phyloP scores from a whole-genome alignment of 768 basidiomycete genomes.

The Macrolepiota albuminosa region DNA sequence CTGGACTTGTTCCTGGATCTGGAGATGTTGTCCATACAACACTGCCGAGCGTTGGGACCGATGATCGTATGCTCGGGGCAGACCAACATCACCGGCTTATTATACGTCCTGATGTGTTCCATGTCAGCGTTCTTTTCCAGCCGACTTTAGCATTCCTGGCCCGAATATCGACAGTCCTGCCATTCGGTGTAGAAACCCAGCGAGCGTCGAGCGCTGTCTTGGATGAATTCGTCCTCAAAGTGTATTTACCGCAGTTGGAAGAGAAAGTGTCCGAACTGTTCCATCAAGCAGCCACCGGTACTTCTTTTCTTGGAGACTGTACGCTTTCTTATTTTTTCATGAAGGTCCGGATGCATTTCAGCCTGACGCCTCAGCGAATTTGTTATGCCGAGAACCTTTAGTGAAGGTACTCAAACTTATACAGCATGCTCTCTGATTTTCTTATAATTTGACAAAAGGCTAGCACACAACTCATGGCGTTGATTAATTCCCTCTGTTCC shows the following conservation, averaged over 20 bases:
- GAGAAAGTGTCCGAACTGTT: slow-evolving; percentile 88
- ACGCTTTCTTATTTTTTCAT: background rate
- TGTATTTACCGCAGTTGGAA: slow-evolving; percentile 92
- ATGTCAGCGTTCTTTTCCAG: slow-evolving; percentile 91
- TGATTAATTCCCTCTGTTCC: slow-evolving; percentile 87
- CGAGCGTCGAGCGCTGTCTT: slow-evolving; percentile 67
- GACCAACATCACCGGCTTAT: slow-evolving; percentile 83
- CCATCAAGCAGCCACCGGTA: slow-evolving; percentile 79
- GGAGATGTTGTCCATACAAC: slow-evolving; percentile 63
- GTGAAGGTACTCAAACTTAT: slow-evolving; percentile 53
- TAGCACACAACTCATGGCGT: slow-evolving; percentile 76
- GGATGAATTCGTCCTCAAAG: slow-evolving; percentile 89
- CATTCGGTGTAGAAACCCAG: slow-evolving; percentile 63
- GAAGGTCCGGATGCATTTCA: slow-evolving; percentile 84
- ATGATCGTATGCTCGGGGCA: slow-evolving; percentile 67
- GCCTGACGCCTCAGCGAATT: slow-evolving; percentile 64
- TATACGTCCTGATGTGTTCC: slow-evolving; percentile 89
- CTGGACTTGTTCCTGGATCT: slow-evolving; percentile 79
- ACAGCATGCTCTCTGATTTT: background rate
- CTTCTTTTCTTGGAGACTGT: background rate
- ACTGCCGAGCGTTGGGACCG: slow-evolving; percentile 55
- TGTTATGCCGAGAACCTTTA: slow-evolving; percentile 67
- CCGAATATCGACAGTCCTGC: slow-evolving; percentile 65
- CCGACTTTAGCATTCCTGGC: slow-evolving; percentile 86
- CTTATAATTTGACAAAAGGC: slow-evolving; percentile 41